Evolutionary conservation across 805 yeast species (phyloP), one percentile per base, ranked within the genome.

Genomic region (Candida rishiriensis): DNA sequence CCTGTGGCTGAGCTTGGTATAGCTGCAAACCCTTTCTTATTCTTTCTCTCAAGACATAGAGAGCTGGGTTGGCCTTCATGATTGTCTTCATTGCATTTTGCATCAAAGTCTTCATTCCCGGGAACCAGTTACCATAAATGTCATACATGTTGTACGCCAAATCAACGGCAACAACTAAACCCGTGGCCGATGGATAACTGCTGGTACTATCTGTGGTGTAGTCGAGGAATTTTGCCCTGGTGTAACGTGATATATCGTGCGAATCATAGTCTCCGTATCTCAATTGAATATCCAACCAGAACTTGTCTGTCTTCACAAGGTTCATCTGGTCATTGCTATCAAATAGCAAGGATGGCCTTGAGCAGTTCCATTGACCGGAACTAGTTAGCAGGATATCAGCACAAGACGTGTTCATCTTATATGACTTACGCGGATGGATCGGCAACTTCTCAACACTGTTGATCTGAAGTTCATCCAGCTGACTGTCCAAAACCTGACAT

Each of bases 251-350:
- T 39, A 93, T 89, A 62, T 93, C 98, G 61, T 93, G 99, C 4
- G 97, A 88, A 63, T 93, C 99, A 63, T 88, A 93, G 63, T 93
- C 99, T 54, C 99, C 99, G 60, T 91, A 93, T 43, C 98, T 72
- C 44, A 93, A 69, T 63, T 93, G 99, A 17, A 93, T 86, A 70
- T 93, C 99, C 46, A 93, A 68, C 99, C 99, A 93, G 66, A 82
- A 85, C 61, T 87, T 88, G 49, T 77, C 81, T 15, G 81, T 70
- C 4, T 76, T 67, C 1, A 76, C 64, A n/a, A 76, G 76, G 45
- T 76, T 77, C 71, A 76, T 75, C 1, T 69, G 56, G 57, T 88
- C 96, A 53, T 79, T 76, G 16, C 81, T 71, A 52, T 85, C 91
- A 57, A 82, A 78, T 16, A 93, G 67, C 41, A 86, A 68, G 0